phyloP scores from a whole-genome alignment of 306 rosid genomes.

The Dalbergia cochinchinensis region DNA sequence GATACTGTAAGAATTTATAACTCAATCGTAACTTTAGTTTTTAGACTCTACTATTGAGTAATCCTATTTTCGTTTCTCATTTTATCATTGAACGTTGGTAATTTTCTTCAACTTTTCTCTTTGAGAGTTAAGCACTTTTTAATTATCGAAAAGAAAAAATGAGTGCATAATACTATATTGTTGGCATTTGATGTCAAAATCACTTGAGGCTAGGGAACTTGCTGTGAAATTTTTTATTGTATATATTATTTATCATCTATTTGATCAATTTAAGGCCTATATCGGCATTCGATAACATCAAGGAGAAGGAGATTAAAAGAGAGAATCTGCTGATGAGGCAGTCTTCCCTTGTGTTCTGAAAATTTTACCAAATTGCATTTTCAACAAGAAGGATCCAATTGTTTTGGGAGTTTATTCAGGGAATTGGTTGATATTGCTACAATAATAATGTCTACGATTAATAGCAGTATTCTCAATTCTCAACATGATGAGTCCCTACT shows the following conservation, averaged over 20 bases:
- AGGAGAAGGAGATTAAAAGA: conserved; percentile 94
- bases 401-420: conserved; percentile 72
- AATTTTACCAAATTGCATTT: conserved; percentile 83
- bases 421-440: conserved; percentile 1
- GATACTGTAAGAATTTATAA: too few species aligned
- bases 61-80: too few species aligned
- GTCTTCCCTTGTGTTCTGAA: conserved; percentile 89
- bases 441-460: not conserved
- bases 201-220: conserved; percentile 87
- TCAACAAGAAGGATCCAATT: conserved; percentile 97
- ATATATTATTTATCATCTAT: conserved; percentile 92
- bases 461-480: conserved; percentile 32
- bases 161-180: conserved; percentile 76
- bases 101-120: too few species aligned
- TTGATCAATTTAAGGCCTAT: conserved; percentile 93
- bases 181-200: conserved; percentile 99
- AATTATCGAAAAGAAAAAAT: conserved; percentile 47
- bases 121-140: too few species aligned
- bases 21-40: too few species aligned
- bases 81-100: too few species aligned
- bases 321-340: conserved; percentile 91
- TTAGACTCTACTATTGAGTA: too few species aligned
- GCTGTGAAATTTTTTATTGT: conserved; percentile 88
- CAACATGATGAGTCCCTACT: not conserved
- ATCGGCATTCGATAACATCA: conserved; percentile 82